These are phyloP conservation scores for Beauveria sp. DNA, from an alignment of 2,329 filamentous ascomycete species.

Conservation along the genomic window DNA sequence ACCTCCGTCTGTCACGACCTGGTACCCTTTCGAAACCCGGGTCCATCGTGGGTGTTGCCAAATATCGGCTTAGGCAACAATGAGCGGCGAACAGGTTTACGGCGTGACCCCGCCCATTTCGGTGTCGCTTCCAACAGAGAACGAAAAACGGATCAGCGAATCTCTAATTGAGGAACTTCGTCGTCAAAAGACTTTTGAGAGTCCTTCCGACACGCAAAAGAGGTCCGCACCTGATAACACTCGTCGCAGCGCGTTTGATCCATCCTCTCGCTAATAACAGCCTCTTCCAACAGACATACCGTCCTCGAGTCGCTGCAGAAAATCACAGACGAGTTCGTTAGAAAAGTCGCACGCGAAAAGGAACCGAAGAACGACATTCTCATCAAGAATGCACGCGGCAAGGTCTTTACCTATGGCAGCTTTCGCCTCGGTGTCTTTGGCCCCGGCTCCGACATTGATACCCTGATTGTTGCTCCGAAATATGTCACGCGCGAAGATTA, in stretches of 20 bases:
- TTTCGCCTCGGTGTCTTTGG: constrained; percentile 91
- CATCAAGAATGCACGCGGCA: constrained; percentile 77
- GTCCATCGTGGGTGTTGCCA: neutral
- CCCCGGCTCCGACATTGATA: constrained; percentile 96
- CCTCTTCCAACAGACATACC: constrained; percentile 44
- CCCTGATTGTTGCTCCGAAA: constrained; percentile 83
- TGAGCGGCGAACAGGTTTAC: constrained; percentile 32
- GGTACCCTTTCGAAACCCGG: neutral
- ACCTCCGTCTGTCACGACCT: neutral
- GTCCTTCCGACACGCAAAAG: constrained; percentile 71
- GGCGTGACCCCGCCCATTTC: constrained; percentile 86
- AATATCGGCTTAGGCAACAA: constrained; percentile 15
- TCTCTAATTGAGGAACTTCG: constrained; percentile 78
- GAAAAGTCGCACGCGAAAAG: constrained; percentile 67
- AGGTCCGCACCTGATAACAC: constrained; percentile 43
- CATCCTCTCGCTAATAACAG: neutral
- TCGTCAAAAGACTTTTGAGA: constrained; percentile 86
- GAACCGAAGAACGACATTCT: constrained; percentile 65
- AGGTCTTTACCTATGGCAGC: constrained; percentile 93
- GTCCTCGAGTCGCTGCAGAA: constrained; percentile 71
- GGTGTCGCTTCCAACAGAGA: constrained; percentile 62
- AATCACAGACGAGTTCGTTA: constrained; percentile 81
- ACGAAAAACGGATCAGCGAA: constrained; percentile 70
- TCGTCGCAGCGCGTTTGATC: neutral
- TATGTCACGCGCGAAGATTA: constrained; percentile 87